A percentile compares a stretch with the other conserved stretches of the same genome.
phyloP scores from a whole-genome alignment of 805 yeast genomes.

The Yarrowia bubula region DNA sequence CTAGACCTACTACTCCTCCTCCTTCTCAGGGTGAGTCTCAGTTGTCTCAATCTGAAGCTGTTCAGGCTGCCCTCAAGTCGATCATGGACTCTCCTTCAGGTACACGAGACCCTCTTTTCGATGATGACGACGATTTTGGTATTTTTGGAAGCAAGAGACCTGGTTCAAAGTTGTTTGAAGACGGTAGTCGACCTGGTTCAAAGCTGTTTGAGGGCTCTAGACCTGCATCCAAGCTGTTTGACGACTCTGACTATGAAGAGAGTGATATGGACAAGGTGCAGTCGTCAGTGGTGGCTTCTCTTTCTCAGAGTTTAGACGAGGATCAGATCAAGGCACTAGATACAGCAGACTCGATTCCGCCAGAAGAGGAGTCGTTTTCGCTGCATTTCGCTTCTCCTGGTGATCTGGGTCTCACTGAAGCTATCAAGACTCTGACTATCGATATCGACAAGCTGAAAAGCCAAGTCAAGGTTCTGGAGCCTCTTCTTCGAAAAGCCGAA shows the following conservation, averaged over 20 bases:
- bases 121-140: conserved; percentile 18
- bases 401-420: conserved; percentile 61
- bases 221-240: conserved; percentile 17
- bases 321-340: conserved; percentile 21
- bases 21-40: conserved; percentile 28
- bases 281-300: conserved; percentile 1
- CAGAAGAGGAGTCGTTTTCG: conserved; percentile 31
- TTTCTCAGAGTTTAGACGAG: conserved; percentile 10
- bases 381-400: conserved; percentile 66
- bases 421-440: conserved; percentile 55
- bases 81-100: conserved; percentile 40
- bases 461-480: conserved; percentile 63
- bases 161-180: neutral
- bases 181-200: neutral
- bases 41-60: conserved; percentile 51
- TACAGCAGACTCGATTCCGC: conserved; percentile 1
- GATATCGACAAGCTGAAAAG: conserved; percentile 59
- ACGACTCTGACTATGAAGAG: conserved; percentile 19
- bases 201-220: neutral
- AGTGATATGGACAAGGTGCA: neutral
- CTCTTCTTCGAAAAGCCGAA: conserved; percentile 77
- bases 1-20: neutral
- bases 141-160: neutral
- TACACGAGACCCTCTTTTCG: conserved; percentile 15
- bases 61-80: conserved; percentile 64